phyloP scores from a whole-genome alignment of 441 rosid species.

The Breynia disticha region DNA sequence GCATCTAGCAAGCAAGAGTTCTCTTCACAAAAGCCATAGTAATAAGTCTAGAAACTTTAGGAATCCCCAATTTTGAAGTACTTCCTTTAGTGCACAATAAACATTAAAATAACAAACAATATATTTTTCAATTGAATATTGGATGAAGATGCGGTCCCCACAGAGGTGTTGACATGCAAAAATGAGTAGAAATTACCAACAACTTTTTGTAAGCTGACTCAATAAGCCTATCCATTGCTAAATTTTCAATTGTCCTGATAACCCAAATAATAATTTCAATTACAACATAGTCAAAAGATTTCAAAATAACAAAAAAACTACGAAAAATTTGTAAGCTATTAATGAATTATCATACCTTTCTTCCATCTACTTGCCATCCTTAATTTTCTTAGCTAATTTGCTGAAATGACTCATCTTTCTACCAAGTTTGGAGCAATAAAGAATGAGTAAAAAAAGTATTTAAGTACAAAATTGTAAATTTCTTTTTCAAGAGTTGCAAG shows the following conservation, averaged over 20 bases:
- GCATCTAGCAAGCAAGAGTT: slow-evolving; percentile 47
- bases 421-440: slow-evolving; percentile 20
- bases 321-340: slow-evolving; percentile 3
- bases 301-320: neutral
- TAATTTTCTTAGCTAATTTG: slow-evolving; percentile 25
- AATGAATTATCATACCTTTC: slow-evolving; percentile 24
- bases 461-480: neutral
- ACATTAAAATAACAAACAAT: neutral
- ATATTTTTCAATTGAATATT: too few species aligned
- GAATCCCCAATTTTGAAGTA: slow-evolving; percentile 27
- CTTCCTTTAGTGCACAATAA: slow-evolving; percentile 40
- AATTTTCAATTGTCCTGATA: slow-evolving; percentile 40
- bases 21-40: slow-evolving; percentile 44
- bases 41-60: slow-evolving; percentile 43
- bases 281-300: neutral
- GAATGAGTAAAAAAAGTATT: neutral
- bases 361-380: slow-evolving; percentile 26
- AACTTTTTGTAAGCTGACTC: slow-evolving; percentile 47
- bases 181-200: slow-evolving; percentile 25
- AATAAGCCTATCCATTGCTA: slow-evolving; percentile 45
- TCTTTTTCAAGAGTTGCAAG: neutral
- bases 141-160: too few species aligned
- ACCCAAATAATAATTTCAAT: neutral
- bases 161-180: neutral
- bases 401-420: slow-evolving; percentile 28